A percentile compares a stretch with the other conserved stretches of the same genome.
These are phyloP conservation scores for Claviceps sorghi DNA, from an alignment of 2,329 filamentous ascomycete species.

Conservation along the genomic window DNA sequence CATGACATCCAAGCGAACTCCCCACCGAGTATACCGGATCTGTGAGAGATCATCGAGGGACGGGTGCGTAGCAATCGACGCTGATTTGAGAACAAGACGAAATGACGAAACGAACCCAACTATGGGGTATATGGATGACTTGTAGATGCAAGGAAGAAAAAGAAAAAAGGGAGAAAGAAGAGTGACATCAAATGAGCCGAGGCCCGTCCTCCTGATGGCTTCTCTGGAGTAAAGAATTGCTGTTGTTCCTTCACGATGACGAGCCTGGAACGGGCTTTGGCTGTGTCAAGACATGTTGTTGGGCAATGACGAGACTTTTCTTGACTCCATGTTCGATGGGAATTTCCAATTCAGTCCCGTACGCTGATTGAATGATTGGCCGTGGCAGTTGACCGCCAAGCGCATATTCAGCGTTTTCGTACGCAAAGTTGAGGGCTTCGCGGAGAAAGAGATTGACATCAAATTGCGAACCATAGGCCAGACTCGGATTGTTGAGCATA, in stretches of 20 bases:
- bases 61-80: too few species aligned
- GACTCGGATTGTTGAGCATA: neutral
- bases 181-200: too few species aligned
- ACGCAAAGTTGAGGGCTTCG: slow-evolving; percentile 17
- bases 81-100: too few species aligned
- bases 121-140: too few species aligned
- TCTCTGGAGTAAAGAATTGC: neutral
- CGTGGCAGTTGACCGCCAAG: slow-evolving; percentile 17
- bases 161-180: too few species aligned
- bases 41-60: too few species aligned
- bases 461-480: slow-evolving; percentile 10
- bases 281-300: neutral
- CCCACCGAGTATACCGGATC: too few species aligned
- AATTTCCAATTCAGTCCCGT: slow-evolving; percentile 7
- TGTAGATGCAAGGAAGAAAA: too few species aligned
- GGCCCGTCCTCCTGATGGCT: too few species aligned
- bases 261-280: neutral
- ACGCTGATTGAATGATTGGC: slow-evolving; percentile 14
- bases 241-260: neutral
- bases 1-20: too few species aligned
- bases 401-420: slow-evolving; percentile 15
- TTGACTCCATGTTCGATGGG: neutral
- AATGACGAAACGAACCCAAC: too few species aligned
- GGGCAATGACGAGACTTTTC: neutral
- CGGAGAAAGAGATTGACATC: slow-evolving; percentile 14